phyloP scores from a whole-genome alignment of 2,329 filamentous ascomycete genomes.

The Dryadomyces quercus-mongolicae region DNA sequence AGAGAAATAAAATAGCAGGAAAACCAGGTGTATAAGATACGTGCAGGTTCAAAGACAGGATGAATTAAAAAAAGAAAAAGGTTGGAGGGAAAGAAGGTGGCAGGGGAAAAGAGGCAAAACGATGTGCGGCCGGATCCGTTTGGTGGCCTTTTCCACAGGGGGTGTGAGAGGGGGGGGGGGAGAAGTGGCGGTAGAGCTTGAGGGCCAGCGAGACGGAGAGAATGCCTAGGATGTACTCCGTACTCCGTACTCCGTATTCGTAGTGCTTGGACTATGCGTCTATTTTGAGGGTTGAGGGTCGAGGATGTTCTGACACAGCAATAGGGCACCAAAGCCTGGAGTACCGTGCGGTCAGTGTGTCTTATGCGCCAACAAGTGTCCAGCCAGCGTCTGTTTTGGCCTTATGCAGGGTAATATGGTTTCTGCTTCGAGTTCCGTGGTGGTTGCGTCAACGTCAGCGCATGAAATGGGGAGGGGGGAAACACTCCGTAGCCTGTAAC shows the following conservation, averaged over 20 bases:
- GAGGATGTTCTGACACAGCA: too few relatives aligned
- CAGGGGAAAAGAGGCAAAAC: not conserved
- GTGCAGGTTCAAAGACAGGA: not conserved
- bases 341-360: not conserved
- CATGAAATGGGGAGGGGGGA: conserved; percentile 6
- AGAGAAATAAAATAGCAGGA: not conserved
- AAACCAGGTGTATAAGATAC: not conserved
- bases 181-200: not conserved
- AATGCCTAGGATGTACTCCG: not conserved
- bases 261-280: not conserved
- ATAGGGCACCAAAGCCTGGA: not conserved
- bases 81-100: not conserved
- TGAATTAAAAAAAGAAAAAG: not conserved
- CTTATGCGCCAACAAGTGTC: not conserved
- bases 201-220: too few relatives aligned
- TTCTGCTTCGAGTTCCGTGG: not conserved
- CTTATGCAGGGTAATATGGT: not conserved
- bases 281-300: not conserved
- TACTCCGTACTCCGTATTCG: too few relatives aligned
- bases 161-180: not conserved
- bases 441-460: conserved; percentile 11
- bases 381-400: not conserved
- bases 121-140: conserved; percentile 4
- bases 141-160: not conserved
- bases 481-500: conserved; percentile 3